These are phyloP conservation scores for Backusella liffmaniae DNA, from an alignment of 192 early-diverging fungal species.

Conservation along the genomic window DNA sequence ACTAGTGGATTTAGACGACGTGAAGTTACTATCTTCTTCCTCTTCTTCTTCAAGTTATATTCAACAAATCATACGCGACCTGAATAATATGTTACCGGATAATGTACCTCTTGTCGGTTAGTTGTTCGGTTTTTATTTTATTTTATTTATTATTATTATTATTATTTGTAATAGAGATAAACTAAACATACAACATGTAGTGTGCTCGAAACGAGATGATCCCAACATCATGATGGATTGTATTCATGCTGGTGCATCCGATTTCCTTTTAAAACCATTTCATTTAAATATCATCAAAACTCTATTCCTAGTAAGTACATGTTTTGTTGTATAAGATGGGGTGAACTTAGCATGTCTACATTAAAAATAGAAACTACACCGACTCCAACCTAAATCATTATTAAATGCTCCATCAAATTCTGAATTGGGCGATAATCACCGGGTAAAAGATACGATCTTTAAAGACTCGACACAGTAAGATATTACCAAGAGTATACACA, in stretches of 20 bases:
- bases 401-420: conserved; percentile 4
- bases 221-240: conserved; percentile 41
- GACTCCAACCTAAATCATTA: conserved; percentile 1
- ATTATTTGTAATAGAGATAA: not conserved
- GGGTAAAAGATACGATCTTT: not conserved
- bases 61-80: conserved; percentile 14
- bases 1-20: conserved; percentile 17
- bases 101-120: conserved; percentile 20
- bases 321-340: no score
- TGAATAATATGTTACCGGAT: conserved; percentile 14
- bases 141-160: not conserved
- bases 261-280: conserved; percentile 52
- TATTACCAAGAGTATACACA: not conserved
- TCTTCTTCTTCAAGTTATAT: not conserved
- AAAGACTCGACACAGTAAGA: conserved; percentile 12
- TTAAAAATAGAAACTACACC: conserved; percentile 2
- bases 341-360: not conserved
- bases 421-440: conserved; percentile 5
- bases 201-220: conserved; percentile 35
- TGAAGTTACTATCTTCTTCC: not conserved
- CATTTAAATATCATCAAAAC: conserved; percentile 46
- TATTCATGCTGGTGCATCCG: conserved; percentile 51
- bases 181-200: conserved; percentile 19
- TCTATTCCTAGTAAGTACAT: conserved; percentile 46
- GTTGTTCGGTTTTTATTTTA: not conserved